Base-by-base conservation (phyloP, 148 eudicot genomes). In the Cornus controversa region DNA sequence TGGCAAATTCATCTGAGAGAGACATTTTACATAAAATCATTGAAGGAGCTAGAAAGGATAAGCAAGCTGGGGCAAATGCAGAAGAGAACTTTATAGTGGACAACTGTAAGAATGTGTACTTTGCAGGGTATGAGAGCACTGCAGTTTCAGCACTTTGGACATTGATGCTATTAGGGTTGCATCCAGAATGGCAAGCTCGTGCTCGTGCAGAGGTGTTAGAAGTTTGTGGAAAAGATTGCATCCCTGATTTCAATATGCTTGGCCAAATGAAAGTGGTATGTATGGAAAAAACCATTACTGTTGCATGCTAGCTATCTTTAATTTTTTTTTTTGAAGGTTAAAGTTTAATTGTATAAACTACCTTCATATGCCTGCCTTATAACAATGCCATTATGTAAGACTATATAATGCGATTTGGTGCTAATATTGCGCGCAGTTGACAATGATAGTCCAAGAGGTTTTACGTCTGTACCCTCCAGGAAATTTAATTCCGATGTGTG, bases 41-140 rank as follows among this genome's bases (percentile, higher is more conserved):
- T 11, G 87, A 79, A 65, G 87, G 86, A 37, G 92, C 95, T 22
- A 73, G 80, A 77, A 82, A 26, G 47, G 80, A 74, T 54, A 75
- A 74, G 29, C 78, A 68, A 42, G 23, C 71, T n/a, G 75, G 79
- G 23, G 71, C 53, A 31, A 77, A 80, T 50, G 69, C 85, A 18
- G 42, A 79, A 63, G 31, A 84, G 76, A 86, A 78, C 74, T 82
- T 92, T 69, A 78, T 92, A 42, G 85, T 92, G 22, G 95, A 91
- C 45, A 91, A 89, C 47, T 89, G 93, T 86, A 91, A 91, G 81
- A 91, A 67, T 66, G 81, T 91, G 66, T 91, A 89, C 69, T 85
- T 89, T 71, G 91, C 91, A 72, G 93, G 91, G 71, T 86, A 89
- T 67, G 92, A 91, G 71, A 86, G 91, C 40, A 88, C 93, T 42